Evolutionary conservation across 805 yeast genomes (phyloP).

Genomic region (Metschnikowia arizonensis): DNA sequence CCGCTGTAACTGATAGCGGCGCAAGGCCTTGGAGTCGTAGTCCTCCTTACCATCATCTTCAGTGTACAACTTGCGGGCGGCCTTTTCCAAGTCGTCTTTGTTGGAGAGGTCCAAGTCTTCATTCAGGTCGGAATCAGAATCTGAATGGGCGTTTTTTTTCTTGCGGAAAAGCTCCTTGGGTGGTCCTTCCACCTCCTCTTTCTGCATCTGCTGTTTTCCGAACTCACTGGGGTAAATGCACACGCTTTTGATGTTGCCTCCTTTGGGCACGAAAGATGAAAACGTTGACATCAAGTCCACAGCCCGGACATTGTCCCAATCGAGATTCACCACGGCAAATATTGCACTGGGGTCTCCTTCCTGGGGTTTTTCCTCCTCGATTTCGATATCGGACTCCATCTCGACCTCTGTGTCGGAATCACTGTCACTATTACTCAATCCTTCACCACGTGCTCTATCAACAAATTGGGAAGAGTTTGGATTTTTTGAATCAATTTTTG

Average conservation of each 20-base stretch:
- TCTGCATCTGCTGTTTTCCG: slow-evolving; percentile 87
- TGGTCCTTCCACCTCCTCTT: slow-evolving; percentile 90
- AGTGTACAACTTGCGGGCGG: slow-evolving; percentile 67
- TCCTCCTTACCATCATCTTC: slow-evolving; percentile 82
- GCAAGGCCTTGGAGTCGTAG: slow-evolving; percentile 75
- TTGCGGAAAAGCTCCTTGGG: slow-evolving; percentile 71
- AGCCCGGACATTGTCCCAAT: slow-evolving; percentile 94
- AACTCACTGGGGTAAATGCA: slow-evolving; percentile 82
- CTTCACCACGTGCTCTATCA: slow-evolving; percentile 70
- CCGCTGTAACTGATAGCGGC: slow-evolving; percentile 90
- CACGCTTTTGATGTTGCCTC: slow-evolving; percentile 65
- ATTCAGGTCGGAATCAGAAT: slow-evolving; percentile 32
- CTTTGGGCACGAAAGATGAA: slow-evolving; percentile 74
- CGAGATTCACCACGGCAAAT: slow-evolving; percentile 91
- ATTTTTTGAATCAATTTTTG: too few relatives aligned
- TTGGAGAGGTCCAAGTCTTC: slow-evolving; percentile 44
- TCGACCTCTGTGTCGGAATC: slow-evolving; percentile 45
- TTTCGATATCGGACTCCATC: slow-evolving; percentile 52
- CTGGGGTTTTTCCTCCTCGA: slow-evolving; percentile 61
- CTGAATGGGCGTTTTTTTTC: slow-evolving; percentile 24
- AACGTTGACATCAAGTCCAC: slow-evolving; percentile 87
- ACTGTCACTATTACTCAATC: slow-evolving; percentile 27
- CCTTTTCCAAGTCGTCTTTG: slow-evolving; percentile 49
- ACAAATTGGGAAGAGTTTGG: slow-evolving; percentile 15
- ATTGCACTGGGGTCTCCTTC: slow-evolving; percentile 80